Evolutionary conservation across 2,329 filamentous ascomycete genomes (phyloP), one percentile per base, ranked within the genome.

Genomic region (Septoria petroselini): DNA sequence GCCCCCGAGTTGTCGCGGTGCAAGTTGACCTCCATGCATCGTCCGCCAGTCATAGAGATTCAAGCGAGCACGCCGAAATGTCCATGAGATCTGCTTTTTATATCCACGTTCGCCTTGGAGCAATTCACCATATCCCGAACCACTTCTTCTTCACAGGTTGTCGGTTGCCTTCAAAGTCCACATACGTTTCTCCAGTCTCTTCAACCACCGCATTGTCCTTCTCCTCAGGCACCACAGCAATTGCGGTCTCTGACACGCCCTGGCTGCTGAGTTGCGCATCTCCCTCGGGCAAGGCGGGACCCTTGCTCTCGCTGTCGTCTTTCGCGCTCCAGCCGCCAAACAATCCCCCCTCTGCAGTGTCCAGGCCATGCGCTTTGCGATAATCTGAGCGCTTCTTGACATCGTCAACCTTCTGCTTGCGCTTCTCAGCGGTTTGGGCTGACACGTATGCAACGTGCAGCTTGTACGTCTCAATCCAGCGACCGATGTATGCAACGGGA

Each of bases 381-480:
- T 89, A 98, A 69, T 87, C 83, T 54, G 81, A 81, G 62, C 91
- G 80, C 81, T 96, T 95, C 68, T 85, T 80, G 21, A 93, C 85
- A 72, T 98, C 93, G 59, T 95, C 89, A 48, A 89, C 77, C 59
- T 83, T 83, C 64, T 79, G 79, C 63, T 82, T 80, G 48, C 91
- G 80, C 72, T 83, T 82, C 70, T 91, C 87, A 44, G 79, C 76
- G 21, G 86, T 85, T 64, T 83, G 73, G 57, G 79, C 75, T 23
- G 83, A 84, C 58, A 81, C 80, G 68, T 91, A 84, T 61, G 83
- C 79, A 59, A 86, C 80, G 66, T 94, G 86, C 73, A 95, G 78
- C 53, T 81, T 77, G 64, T 91, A 81, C 49, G 95, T 87, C 51
- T 88, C 78, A 55, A 85, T 64, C 64, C 84, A 84, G 50, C 83